A percentile compares a stretch with the other conserved stretches of the same genome.
Conservation (phyloP, 176 grass and related monocot species). For the Hsuehochloa calcarea region DNA sequence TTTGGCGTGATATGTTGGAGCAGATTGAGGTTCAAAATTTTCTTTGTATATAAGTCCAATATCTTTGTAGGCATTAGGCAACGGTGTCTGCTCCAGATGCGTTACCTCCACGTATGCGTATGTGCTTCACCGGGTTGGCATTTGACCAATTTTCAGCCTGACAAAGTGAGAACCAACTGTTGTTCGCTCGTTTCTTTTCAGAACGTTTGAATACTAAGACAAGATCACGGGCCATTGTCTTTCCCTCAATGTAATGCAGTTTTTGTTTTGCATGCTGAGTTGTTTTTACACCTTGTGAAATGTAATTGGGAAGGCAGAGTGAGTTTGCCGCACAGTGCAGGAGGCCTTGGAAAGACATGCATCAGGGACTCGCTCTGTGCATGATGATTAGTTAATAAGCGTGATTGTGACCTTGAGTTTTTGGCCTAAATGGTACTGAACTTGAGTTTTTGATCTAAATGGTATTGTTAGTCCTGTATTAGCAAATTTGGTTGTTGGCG, state of each 20-base stretch:
- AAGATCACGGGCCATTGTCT: not conserved
- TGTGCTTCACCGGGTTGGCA: not conserved
- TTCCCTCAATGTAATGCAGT: not conserved
- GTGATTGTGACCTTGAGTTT: no score
- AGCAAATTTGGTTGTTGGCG: no score
- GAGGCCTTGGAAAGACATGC: no score
- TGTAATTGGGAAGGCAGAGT: not conserved
- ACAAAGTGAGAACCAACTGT: not conserved
- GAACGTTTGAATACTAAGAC: not conserved
- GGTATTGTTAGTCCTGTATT: no score
- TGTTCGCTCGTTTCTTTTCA: not conserved
- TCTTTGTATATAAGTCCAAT: conserved; percentile 45
- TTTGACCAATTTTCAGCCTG: not conserved
- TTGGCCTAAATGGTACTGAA: no score
- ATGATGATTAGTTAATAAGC: no score
- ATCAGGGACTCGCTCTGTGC: no score
- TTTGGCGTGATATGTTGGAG: conserved; percentile 19
- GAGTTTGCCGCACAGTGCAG: no score
- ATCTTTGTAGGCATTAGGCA: conserved; percentile 11
- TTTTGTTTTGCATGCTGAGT: not conserved
- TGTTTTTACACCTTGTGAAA: not conserved
- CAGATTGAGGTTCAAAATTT: conserved; percentile 17
- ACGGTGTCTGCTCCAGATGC: not conserved
- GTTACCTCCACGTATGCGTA: not conserved
- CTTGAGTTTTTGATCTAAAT: no score